Base-by-base conservation (phyloP, 2,329 filamentous ascomycete species). In the Fusarium fujikuroi region DNA sequence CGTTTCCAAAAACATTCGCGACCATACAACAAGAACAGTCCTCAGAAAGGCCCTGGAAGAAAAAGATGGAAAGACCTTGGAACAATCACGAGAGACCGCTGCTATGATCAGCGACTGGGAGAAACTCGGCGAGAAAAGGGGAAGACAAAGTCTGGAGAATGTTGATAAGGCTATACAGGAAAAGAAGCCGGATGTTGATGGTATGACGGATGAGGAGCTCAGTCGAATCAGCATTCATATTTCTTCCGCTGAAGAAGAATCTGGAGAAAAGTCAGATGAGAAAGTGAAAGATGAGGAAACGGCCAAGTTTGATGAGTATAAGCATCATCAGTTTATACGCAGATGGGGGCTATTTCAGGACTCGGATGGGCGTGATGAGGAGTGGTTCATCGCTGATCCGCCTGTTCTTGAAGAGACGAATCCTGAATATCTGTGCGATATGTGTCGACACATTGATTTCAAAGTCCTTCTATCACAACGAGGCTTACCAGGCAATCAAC, bases 401-500 rank as follows among this genome's bases (percentile, higher is more conserved):
- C 37, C 40, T 23, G 9, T 66, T 6, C 50, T 58, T 21, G 23
- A 32, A 18, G 39, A 57, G 9, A 36, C 25, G 7, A 36, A 70
- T 15, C 39, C 56, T 6, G 18, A 40, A 11, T 70, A 70, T 53
- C 40, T 70, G 4, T 70, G 68, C 50, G 49, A 44, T 18, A 70
- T 70, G 68, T 70, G 68, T 39, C 49, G 68, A 30, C 56, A 49
- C 19, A 70, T 70, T 16, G 54, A 70, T 23, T 70, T 70, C 25
- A 40, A 7, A 16, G 30, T 30, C 2, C 39, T 70, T 8, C 32
- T 70, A 1, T 70, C 68, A 0, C 43, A 57, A 16, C 54, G 68
- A 25, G 66, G 40, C 4, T 28, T 70, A 4, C 68, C 66, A 3
- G 60, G 68, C 0, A 70, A 70, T 37, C 60, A 70, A 9, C 39